Conservation (phyloP, 2,329 filamentous ascomycete genomes). For the Talaromyces amestolkiae region DNA sequence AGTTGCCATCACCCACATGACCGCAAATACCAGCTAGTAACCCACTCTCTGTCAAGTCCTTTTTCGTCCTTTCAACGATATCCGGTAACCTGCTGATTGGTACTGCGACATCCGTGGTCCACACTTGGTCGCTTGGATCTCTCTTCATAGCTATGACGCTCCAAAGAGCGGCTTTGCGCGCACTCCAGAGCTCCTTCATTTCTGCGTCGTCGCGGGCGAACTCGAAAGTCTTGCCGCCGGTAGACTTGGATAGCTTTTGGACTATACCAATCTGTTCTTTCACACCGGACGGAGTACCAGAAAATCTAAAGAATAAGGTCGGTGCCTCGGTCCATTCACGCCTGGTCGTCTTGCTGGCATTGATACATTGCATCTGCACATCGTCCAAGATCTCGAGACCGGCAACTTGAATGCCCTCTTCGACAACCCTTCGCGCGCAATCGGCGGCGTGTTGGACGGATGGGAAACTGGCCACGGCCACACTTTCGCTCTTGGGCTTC, state of each 20-base stretch:
- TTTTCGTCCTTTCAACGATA: conserved; percentile 69
- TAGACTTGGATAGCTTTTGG: conserved; percentile 55
- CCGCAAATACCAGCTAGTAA: conserved; percentile 67
- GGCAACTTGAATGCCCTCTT: conserved; percentile 76
- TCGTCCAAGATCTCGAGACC: conserved; percentile 93
- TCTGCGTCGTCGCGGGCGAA: conserved; percentile 65
- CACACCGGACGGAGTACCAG: conserved; percentile 61
- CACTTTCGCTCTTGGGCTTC: conserved; percentile 73
- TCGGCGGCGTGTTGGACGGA: conserved; percentile 68
- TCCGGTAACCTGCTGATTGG: conserved; percentile 69
- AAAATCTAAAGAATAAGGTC: conserved; percentile 74
- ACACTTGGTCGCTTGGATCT: conserved; percentile 61
- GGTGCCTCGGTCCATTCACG: conserved; percentile 65
- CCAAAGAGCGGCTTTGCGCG: conserved; percentile 72
- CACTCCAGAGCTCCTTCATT: conserved; percentile 69
- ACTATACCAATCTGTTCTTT: conserved; percentile 64
- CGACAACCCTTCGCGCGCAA: conserved; percentile 77
- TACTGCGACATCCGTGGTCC: conserved; percentile 80
- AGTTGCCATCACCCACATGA: conserved; percentile 73
- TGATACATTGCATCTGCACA: conserved; percentile 77
- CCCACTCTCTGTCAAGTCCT: conserved; percentile 61
- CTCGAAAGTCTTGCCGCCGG: conserved; percentile 61
- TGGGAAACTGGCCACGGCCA: conserved; percentile 70
- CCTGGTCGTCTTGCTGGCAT: conserved; percentile 48
- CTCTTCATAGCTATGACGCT: conserved; percentile 65